Conservation (phyloP, 169 alveolate genomes). For the Eimeria maxima region DNA sequence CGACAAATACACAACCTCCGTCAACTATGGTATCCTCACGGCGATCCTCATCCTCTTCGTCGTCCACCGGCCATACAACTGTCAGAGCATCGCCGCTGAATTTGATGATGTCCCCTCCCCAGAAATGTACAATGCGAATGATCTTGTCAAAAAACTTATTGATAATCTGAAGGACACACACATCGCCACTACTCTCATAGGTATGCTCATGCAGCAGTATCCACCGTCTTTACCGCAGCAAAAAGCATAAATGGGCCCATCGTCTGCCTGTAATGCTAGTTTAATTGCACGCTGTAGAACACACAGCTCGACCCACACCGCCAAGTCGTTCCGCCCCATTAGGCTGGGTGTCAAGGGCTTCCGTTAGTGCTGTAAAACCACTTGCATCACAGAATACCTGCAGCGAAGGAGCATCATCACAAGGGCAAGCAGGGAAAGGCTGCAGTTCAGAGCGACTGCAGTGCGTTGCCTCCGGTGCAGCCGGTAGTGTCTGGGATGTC, state of each 20-base stretch:
- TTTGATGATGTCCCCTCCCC: conserved; percentile 93
- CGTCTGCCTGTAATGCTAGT: background rate
- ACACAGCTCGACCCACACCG: conserved; percentile 68
- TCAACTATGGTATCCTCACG: background rate
- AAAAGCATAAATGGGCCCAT: background rate
- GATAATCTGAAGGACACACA: conserved; percentile 78
- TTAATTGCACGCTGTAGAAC: background rate
- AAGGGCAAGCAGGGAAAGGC: background rate
- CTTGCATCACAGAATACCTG: conserved; percentile 90
- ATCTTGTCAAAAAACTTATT: conserved; percentile 87
- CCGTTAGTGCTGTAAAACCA: conserved; percentile 90
- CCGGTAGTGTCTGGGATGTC: background rate
- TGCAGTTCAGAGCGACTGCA: background rate
- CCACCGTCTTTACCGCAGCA: background rate
- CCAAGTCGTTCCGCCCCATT: conserved; percentile 90
- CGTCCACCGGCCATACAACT: conserved; percentile 93
- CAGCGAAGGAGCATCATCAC: background rate
- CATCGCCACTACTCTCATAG: background rate
- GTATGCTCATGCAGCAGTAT: background rate
- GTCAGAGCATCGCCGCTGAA: conserved; percentile 92
- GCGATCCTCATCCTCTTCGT: conserved; percentile 71
- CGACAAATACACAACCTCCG: background rate
- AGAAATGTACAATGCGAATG: conserved; percentile 86
- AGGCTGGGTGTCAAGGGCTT: conserved; percentile 87
- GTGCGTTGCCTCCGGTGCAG: background rate